Percentiles rank a stretch among this genome's conserved stretches.
Conservation (phyloP, 192 early-diverging fungal genomes). For the Pilaira anomala region DNA sequence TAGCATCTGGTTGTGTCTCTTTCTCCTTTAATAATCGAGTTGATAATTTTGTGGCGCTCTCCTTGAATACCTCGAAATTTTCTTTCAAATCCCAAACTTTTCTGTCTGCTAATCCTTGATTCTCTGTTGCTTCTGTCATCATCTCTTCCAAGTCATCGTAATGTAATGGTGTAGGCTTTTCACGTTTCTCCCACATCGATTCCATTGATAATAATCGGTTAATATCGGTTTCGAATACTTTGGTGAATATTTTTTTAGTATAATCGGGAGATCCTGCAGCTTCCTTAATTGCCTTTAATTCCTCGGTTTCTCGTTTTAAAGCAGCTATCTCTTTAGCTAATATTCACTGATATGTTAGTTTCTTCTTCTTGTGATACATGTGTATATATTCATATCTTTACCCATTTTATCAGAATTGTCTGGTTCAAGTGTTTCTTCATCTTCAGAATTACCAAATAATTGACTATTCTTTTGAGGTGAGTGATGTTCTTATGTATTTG, state of each 20-base stretch:
- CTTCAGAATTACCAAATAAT: slow-evolving; percentile 74
- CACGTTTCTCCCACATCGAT: slow-evolving; percentile 84
- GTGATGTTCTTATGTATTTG: no score
- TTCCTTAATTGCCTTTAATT: slow-evolving; percentile 63
- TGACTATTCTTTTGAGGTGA: slow-evolving; percentile 38
- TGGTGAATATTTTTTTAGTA: slow-evolving; percentile 60
- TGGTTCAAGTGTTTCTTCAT: slow-evolving; percentile 40
- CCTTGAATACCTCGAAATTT: slow-evolving; percentile 64
- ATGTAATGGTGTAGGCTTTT: slow-evolving; percentile 64
- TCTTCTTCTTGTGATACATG: not conserved
- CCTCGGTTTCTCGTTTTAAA: slow-evolving; percentile 70
- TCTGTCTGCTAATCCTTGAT: slow-evolving; percentile 58
- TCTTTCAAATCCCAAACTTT: slow-evolving; percentile 68
- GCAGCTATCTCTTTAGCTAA: slow-evolving; percentile 72
- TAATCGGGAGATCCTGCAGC: slow-evolving; percentile 59
- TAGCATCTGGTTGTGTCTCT: slow-evolving; percentile 46
- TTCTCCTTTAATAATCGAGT: slow-evolving; percentile 43
- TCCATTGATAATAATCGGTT: slow-evolving; percentile 75
- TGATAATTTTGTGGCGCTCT: slow-evolving; percentile 56
- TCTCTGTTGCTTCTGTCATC: slow-evolving; percentile 21
- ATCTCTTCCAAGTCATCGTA: slow-evolving; percentile 44
- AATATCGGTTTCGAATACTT: slow-evolving; percentile 85
- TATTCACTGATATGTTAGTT: not conserved
- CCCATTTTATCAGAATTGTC: slow-evolving; percentile 52
- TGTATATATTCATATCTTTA: slow-evolving; percentile 9